Evolutionary conservation across 2,329 filamentous ascomycete genomes (phyloP).

Genomic region (Chalaropsis thielavioides): DNA sequence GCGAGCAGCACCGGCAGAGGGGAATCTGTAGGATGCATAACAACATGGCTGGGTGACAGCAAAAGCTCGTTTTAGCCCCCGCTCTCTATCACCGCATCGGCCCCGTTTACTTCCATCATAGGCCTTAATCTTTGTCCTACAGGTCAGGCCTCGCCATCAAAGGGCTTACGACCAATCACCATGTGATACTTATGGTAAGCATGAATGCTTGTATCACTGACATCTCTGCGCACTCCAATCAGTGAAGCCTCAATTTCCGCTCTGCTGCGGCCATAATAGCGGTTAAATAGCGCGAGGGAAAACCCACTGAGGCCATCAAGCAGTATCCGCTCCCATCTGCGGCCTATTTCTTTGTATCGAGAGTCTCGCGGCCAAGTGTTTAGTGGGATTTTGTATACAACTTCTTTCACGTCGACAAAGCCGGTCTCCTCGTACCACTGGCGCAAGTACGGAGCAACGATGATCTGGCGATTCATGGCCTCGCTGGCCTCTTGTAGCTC

Average conservation of each 20-base stretch:
- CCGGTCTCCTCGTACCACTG: conserved; percentile 33
- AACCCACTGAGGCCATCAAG: conserved; percentile 32
- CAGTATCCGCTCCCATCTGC: conserved; percentile 33
- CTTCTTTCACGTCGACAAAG: conserved; percentile 40
- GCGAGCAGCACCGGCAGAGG: too few species aligned
- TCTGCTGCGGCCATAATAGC: conserved; percentile 28
- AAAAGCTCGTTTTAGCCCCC: not conserved
- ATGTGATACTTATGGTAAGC: conserved; percentile 36
- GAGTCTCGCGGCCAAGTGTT: conserved; percentile 39
- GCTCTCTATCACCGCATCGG: not conserved
- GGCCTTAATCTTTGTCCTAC: not conserved
- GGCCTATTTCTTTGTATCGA: conserved; percentile 30
- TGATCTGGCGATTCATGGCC: conserved; percentile 27
- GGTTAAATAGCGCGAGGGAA: conserved; percentile 29
- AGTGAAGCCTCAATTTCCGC: conserved; percentile 39
- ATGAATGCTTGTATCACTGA: conserved; percentile 34
- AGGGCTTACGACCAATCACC: conserved; percentile 38
- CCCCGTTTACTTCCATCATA: not conserved
- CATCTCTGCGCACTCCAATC: conserved; percentile 34
- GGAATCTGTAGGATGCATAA: too few species aligned
- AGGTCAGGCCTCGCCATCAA: conserved; percentile 18
- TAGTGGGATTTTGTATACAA: conserved; percentile 38
- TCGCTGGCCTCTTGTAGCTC: conserved; percentile 29
- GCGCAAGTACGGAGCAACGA: conserved; percentile 25
- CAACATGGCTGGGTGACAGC: too few species aligned